Evolutionary conservation across 2,329 filamentous ascomycete species (phyloP), one percentile per base, ranked within the genome.

Genomic region (Chaetomiaceae sp.): DNA sequence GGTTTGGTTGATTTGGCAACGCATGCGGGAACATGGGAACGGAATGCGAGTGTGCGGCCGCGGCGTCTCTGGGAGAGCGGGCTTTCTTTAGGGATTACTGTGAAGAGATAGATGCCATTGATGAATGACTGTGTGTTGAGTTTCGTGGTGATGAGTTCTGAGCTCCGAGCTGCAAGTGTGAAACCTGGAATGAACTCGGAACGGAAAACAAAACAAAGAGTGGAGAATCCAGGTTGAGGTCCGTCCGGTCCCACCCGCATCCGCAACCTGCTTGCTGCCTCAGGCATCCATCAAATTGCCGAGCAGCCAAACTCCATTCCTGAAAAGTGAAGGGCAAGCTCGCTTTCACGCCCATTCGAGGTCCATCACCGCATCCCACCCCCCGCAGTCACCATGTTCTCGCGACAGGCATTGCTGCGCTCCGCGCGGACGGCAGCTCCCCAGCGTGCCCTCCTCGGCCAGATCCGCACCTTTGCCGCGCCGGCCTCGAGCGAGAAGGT

Each of bases 401-500:
- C 80, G 69, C 79, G 80, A 78, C 78, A 81, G 72, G 73, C 72
- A 61, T 71, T 80, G 66, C 66, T 77, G 71, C 79, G 79, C 70
- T 73, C 78, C 67, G 73, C 75, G 69, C 75, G 79, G 68, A 73
- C 77, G 66, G 78, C 79, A 64, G 77, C 81, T 69, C 78, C 86
- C 72, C 75, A 77, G 68, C 71, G 75, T 63, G 72, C 78, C 66
- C 75, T 85, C 71, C 79, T 82, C 68, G 78, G 77, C 68, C 79
- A 82, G 68, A 75, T 83, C 74, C 87, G 91, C 73, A 83, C 82
- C 73, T 96, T 90, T 75, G 90, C 90, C 68, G 76, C 81, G 59
- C 74, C 82, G 61, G 75, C 82, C 68, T 72, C 83, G 65, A 72
- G 79, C 68, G 76, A 83, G 71, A 83, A 85, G 58, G 75, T 84